Percentiles rank a stretch among this genome's conserved stretches.
These are phyloP conservation scores for Neopestalotiopsis rosae DNA, from an alignment of 2,329 filamentous ascomycete genomes.

Conservation along the genomic window DNA sequence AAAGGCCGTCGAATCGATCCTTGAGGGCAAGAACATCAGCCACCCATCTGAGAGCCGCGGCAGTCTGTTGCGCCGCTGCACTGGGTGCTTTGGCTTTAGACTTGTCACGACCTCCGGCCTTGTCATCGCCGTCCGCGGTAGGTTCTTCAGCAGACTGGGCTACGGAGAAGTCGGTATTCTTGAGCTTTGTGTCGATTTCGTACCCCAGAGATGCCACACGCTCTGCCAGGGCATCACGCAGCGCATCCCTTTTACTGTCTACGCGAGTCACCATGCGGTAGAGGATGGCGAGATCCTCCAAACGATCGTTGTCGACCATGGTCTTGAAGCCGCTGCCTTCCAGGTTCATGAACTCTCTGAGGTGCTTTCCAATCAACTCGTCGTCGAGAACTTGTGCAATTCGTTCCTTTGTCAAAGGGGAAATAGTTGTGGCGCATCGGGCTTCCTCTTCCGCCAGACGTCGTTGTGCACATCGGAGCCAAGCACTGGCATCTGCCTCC, in stretches of 20 bases:
- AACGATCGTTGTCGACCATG: constrained; percentile 90
- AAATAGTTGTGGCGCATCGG: constrained; percentile 82
- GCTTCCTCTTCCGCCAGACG: constrained; percentile 82
- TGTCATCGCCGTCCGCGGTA: constrained; percentile 41
- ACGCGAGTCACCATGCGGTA: constrained; percentile 82
- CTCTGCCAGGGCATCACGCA: constrained; percentile 74
- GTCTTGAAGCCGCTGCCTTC: constrained; percentile 82
- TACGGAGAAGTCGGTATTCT: constrained; percentile 59
- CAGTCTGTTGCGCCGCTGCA: constrained; percentile 77
- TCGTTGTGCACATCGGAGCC: constrained; percentile 76
- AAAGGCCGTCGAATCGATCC: constrained; percentile 86
- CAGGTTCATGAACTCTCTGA: constrained; percentile 82
- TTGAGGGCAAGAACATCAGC: constrained; percentile 87
- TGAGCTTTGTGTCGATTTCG: constrained; percentile 76
- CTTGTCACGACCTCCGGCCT: constrained; percentile 49
- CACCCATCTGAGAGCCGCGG: constrained; percentile 92
- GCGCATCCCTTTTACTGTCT: constrained; percentile 72
- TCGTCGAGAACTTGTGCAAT: constrained; percentile 80
- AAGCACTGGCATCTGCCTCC: constrained; percentile 80
- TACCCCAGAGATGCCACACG: constrained; percentile 80
- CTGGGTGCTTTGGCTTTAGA: constrained; percentile 56
- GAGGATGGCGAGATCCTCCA: constrained; percentile 79
- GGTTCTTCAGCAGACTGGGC: constrained; percentile 38
- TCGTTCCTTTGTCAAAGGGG: constrained; percentile 72
- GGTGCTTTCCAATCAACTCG: constrained; percentile 77